phyloP scores from a whole-genome alignment of 2,329 filamentous ascomycete species.

The Aureobasidium vineae region DNA sequence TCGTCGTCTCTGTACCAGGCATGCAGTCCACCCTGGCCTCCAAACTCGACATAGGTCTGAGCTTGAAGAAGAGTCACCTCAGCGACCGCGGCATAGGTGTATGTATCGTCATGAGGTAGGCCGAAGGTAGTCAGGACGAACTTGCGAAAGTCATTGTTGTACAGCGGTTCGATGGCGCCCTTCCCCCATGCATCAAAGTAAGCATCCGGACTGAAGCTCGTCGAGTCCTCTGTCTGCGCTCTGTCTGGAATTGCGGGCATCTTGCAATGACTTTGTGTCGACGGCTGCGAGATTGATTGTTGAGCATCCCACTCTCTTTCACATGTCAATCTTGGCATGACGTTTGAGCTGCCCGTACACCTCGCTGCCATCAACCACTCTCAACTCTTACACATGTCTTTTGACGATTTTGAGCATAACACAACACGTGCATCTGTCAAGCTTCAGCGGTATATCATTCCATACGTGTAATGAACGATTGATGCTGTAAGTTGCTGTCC shows the following conservation, averaged over 20 bases:
- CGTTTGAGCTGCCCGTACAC: not conserved
- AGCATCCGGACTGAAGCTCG: conserved; percentile 47
- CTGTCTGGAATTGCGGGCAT: conserved; percentile 38
- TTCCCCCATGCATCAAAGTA: conserved; percentile 48
- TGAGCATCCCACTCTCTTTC: not conserved
- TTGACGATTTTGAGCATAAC: too few species aligned
- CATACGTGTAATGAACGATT: too few species aligned
- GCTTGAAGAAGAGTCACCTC: conserved; percentile 52
- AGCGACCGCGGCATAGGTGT: conserved; percentile 53
- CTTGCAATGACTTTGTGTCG: not conserved
- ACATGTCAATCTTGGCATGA: conserved; percentile 26
- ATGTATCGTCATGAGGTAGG: conserved; percentile 47
- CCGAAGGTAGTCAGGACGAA: conserved; percentile 51
- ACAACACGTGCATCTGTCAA: too few species aligned
- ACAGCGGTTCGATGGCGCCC: conserved; percentile 40
- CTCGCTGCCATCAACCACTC: not conserved
- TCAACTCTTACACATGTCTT: not conserved
- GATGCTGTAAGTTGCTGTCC: not conserved
- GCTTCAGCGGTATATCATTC: too few species aligned
- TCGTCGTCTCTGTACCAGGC: conserved; percentile 52
- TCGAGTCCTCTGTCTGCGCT: conserved; percentile 43
- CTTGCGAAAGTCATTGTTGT: conserved; percentile 47
- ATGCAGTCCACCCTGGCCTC: conserved; percentile 49
- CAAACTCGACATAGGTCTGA: conserved; percentile 50
- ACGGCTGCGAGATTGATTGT: not conserved